These are phyloP conservation scores for Diaporthe aspalathi DNA, from an alignment of 2,329 filamentous ascomycete species.

Conservation along the genomic window DNA sequence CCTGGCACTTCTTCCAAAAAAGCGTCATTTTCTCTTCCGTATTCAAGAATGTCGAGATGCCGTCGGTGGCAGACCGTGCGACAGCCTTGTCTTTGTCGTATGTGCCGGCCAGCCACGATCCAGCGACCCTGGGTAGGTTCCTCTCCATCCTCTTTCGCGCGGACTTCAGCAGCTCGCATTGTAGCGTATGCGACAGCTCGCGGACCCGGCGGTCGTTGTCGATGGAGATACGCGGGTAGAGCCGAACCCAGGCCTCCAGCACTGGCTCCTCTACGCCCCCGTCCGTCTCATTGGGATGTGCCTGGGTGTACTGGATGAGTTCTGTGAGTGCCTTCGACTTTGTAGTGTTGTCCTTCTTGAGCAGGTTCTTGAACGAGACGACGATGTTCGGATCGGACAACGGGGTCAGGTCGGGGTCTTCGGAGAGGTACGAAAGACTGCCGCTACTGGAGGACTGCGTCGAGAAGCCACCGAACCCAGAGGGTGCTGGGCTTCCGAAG, in stretches of 20 bases:
- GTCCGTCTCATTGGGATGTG: conserved; percentile 54
- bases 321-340: conserved; percentile 93
- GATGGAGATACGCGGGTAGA: conserved; percentile 91
- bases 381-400: conserved; percentile 85
- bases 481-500: conserved; percentile 39
- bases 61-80: conserved; percentile 79
- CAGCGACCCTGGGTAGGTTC: conserved; percentile 80
- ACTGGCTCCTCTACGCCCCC: conserved; percentile 81
- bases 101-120: conserved; percentile 89
- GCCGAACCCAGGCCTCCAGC: conserved; percentile 88
- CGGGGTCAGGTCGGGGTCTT: conserved; percentile 81
- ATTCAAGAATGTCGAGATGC: conserved; percentile 79
- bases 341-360: conserved; percentile 93
- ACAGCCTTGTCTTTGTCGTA: conserved; percentile 88
- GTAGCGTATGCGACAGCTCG: conserved; percentile 83
- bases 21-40: conserved; percentile 81
- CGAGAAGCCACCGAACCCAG: conserved; percentile 56
- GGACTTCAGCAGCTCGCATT: conserved; percentile 70
- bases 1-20: conserved; percentile 86
- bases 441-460: conserved; percentile 53
- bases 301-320: conserved; percentile 66
- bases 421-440: conserved; percentile 84
- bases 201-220: conserved; percentile 89
- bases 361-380: conserved; percentile 91
- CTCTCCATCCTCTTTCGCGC: conserved; percentile 86